A percentile compares a stretch with the other conserved stretches of the same genome.
Conservation (phyloP, 208 protist species). For the Spongospora subterranea region DNA sequence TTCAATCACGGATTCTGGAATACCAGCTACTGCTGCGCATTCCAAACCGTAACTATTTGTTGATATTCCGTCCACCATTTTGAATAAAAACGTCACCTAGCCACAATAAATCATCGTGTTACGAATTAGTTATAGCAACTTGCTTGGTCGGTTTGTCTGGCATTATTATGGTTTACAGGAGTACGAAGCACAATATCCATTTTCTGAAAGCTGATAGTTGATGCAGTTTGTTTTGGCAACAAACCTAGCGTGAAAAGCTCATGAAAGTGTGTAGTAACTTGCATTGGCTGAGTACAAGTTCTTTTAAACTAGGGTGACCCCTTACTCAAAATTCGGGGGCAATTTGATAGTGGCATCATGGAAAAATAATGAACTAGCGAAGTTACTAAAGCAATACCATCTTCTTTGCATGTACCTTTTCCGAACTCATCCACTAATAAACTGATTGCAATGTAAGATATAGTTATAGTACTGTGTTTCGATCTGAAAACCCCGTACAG, state of each 20-base stretch:
- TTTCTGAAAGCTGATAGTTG: background rate
- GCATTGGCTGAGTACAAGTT: background rate
- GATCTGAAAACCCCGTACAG: background rate
- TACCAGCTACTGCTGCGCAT: constrained; percentile 3
- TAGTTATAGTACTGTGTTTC: too few relatives aligned
- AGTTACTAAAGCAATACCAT: constrained; percentile 29
- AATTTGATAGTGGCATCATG: background rate
- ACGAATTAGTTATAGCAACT: background rate
- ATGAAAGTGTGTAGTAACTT: constrained; percentile 49
- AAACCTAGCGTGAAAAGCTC: constrained; percentile 29
- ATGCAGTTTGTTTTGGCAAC: background rate
- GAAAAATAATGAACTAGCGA: background rate
- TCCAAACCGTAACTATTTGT: constrained; percentile 36
- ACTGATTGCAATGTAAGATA: too few relatives aligned
- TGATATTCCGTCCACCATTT: background rate
- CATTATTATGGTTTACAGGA: too few relatives aligned
- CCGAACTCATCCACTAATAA: constrained; percentile 26
- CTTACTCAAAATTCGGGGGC: constrained; percentile 24
- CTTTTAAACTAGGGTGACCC: background rate
- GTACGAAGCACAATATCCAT: background rate
- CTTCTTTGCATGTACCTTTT: constrained; percentile 41
- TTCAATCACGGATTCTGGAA: background rate
- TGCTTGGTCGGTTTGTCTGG: too few relatives aligned
- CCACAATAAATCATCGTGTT: constrained; percentile 5
- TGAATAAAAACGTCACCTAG: constrained; percentile 37